Evolutionary conservation across 2,329 filamentous ascomycete species (phyloP).

Genomic region (Chalaropsis thielavioides): DNA sequence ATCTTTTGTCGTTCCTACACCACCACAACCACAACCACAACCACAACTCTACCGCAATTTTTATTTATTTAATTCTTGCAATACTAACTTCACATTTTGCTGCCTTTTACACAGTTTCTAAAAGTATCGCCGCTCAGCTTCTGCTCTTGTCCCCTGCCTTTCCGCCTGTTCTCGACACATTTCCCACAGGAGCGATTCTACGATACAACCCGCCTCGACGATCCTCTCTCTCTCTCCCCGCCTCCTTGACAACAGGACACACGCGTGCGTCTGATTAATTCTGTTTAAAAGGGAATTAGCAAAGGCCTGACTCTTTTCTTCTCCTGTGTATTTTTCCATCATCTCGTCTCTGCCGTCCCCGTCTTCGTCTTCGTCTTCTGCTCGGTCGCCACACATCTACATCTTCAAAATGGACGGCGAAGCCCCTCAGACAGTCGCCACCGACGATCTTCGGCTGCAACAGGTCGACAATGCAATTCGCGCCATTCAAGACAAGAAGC

Average conservation of each 20-base stretch:
- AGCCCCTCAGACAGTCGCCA: slow-evolving; percentile 25
- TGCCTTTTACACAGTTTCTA: background rate
- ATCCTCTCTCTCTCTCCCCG: background rate
- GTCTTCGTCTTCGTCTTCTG: background rate
- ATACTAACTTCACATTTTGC: background rate
- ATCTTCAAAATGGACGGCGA: slow-evolving; percentile 34
- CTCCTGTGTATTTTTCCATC: background rate
- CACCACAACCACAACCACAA: background rate
- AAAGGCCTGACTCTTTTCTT: background rate
- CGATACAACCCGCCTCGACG: background rate
- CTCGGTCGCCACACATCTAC: background rate
- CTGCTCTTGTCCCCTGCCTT: background rate
- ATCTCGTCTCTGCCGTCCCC: slow-evolving; percentile 6
- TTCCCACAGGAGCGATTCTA: background rate
- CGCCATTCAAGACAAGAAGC: slow-evolving; percentile 88
- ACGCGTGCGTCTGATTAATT: background rate
- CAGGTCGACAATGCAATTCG: slow-evolving; percentile 82
- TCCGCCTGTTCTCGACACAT: background rate
- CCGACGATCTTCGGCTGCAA: slow-evolving; percentile 36
- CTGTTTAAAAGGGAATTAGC: too few species aligned
- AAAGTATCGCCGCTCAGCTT: background rate
- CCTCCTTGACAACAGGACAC: background rate
- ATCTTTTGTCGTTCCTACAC: background rate
- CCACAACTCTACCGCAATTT: background rate
- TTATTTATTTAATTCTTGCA: background rate